Evolutionary conservation across 2,329 filamentous ascomycete species (phyloP), one percentile per base, ranked within the genome.

Genomic region (Calonectria henricotiae): DNA sequence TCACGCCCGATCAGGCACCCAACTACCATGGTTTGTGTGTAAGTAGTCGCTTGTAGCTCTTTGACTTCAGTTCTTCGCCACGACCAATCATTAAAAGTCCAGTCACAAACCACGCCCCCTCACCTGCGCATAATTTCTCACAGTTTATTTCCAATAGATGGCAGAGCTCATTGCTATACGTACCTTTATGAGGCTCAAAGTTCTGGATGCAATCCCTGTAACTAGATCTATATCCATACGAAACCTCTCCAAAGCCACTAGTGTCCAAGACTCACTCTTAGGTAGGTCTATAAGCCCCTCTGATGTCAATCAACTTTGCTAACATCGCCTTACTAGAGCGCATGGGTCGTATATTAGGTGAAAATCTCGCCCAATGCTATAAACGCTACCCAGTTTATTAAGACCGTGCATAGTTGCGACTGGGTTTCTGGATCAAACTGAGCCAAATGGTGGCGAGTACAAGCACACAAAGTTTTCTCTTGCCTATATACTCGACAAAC

Each of bases 11-110:
- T 32, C 73, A 78, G 72, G 75, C 73, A 17, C 79, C 79, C n/a
- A 79, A 80, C 47, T 78, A 80, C 46, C 79, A 81, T 71, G 79
- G 79, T 8, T 73, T 81, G 25, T 78, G 81, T 62, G 79, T 80
- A 41, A 49, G 78, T 62, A 43, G 63, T n/a, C 46, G 8, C 9
- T 12, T 46, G 1, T 3, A 13, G n/a, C 11, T 11, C 17, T 7
- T 55, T 55, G 2, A 9, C 23, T 13, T 20, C 13, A 44, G 20
- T 20, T 7, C 8, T 44, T 44, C 27, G 17, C 23, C 8, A 12
- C 15, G 20, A 25, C 15, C 15, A n/a, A 30, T 30, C 0, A 30
- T 30, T 46, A 15, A 12, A 12, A 17, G 20, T 20, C 8, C 17
- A 3, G 20, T 4, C 37, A 32, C 12, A 11, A 12, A 15, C 23